These are phyloP conservation scores for Clavispora santaluciae DNA, from an alignment of 805 yeast species.

Conservation along the genomic window DNA sequence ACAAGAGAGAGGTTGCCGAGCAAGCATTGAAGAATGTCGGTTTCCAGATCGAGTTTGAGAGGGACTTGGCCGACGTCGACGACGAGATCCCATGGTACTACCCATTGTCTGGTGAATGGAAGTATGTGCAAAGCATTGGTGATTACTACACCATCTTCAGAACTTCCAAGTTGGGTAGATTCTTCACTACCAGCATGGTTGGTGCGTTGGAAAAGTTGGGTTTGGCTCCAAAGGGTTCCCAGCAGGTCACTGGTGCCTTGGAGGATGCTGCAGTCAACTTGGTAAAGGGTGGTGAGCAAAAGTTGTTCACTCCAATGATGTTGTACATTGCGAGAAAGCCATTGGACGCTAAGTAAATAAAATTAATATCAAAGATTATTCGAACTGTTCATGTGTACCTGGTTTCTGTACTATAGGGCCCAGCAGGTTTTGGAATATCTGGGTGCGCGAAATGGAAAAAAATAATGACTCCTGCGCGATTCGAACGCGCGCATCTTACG, in stretches of 20 bases:
- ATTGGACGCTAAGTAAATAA: constrained; percentile 13
- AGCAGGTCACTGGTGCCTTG: constrained; percentile 83
- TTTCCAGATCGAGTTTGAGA: constrained; percentile 68
- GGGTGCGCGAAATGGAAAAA: constrained; percentile 1
- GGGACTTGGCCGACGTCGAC: constrained; percentile 76
- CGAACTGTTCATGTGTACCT: neutral
- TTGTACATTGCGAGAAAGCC: constrained; percentile 88
- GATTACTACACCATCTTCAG: constrained; percentile 84
- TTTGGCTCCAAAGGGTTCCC: constrained; percentile 85
- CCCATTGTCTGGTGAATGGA: constrained; percentile 93
- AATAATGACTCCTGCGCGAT: constrained; percentile 19
- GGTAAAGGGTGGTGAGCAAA: constrained; percentile 86
- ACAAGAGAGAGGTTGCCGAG: constrained; percentile 76
- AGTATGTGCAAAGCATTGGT: constrained; percentile 69
- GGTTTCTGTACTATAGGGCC: neutral
- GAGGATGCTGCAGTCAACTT: constrained; percentile 96
- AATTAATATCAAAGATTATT: neutral
- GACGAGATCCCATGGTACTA: constrained; percentile 96
- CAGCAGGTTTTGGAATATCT: neutral
- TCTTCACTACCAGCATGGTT: constrained; percentile 73
- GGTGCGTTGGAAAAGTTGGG: constrained; percentile 80
- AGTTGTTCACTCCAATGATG: constrained; percentile 97
- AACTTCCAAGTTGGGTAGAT: constrained; percentile 84
- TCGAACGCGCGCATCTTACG: constrained; percentile 22
- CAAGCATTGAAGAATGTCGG: constrained; percentile 84